phyloP scores from a whole-genome alignment of 2,329 filamentous ascomycete species.

The Mycosphaerella arachidis region DNA sequence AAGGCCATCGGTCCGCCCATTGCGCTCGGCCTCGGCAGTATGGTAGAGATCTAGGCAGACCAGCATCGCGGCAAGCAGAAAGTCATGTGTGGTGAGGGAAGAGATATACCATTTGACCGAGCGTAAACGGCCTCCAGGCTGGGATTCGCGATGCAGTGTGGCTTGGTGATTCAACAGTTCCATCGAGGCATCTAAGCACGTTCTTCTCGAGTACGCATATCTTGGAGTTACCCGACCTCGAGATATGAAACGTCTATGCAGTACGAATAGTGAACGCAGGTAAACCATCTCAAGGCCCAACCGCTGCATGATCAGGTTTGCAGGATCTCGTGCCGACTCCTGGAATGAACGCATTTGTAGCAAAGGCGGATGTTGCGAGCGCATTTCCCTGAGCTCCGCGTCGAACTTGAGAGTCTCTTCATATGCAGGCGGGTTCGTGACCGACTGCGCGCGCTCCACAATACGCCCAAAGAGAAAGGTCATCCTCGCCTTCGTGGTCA shows the following conservation, averaged over 20 bases:
- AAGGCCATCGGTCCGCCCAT: constrained; percentile 28
- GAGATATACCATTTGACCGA: constrained; percentile 74
- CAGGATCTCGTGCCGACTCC: constrained; percentile 66
- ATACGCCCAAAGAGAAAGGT: constrained; percentile 67
- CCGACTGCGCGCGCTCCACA: constrained; percentile 60
- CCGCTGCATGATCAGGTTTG: constrained; percentile 68
- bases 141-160: constrained; percentile 69
- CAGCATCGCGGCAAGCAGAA: constrained; percentile 79
- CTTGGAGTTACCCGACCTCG: constrained; percentile 71
- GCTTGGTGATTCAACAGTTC: constrained; percentile 73
- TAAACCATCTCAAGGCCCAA: constrained; percentile 81
- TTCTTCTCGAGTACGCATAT: constrained; percentile 77
- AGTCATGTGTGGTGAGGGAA: constrained; percentile 77
- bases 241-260: constrained; percentile 84
- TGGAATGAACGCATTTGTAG: constrained; percentile 71
- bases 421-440: constrained; percentile 55
- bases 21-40: constrained; percentile 47
- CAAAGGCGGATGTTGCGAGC: constrained; percentile 70
- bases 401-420: constrained; percentile 60
- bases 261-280: constrained; percentile 80
- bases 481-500: constrained; percentile 69
- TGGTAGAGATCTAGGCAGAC: constrained; percentile 78
- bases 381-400: constrained; percentile 51
- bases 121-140: constrained; percentile 65
- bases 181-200: constrained; percentile 81